Percentiles rank a stretch among this genome's conserved stretches.
Evolutionary conservation across 1,284 basidiomycete genomes (phyloP).

Genomic region (Ceratobasidium sp.): DNA sequence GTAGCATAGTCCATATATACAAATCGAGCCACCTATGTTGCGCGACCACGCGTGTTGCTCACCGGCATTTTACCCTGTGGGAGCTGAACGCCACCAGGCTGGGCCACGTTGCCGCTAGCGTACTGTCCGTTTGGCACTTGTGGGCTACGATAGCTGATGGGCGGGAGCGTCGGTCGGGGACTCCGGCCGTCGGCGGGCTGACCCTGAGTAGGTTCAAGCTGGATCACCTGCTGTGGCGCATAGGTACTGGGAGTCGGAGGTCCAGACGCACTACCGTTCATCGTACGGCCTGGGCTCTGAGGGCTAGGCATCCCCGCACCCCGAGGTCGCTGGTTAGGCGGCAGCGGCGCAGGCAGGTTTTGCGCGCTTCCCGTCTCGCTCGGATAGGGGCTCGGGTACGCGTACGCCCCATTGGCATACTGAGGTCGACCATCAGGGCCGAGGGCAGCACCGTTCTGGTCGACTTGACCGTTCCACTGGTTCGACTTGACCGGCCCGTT

Average conservation of each 20-base stretch:
- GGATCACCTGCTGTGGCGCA: slow-evolving; percentile 42
- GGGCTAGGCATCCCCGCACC: slow-evolving; percentile 41
- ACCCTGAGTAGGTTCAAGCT: slow-evolving; percentile 19
- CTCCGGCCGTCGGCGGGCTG: slow-evolving; percentile 32
- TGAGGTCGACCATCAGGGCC: slow-evolving; percentile 40
- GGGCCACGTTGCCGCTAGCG: slow-evolving; percentile 10
- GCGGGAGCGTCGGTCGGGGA: slow-evolving; percentile 35
- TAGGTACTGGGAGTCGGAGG: slow-evolving; percentile 40
- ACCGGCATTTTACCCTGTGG: slow-evolving; percentile 37
- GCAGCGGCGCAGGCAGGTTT: slow-evolving; percentile 17
- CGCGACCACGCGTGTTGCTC: slow-evolving; percentile 37
- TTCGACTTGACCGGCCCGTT: slow-evolving; percentile 15
- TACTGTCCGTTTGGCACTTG: slow-evolving; percentile 28
- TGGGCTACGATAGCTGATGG: slow-evolving; percentile 38
- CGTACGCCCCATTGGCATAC: slow-evolving; percentile 38
- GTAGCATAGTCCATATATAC: not conserved
- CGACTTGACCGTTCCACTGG: slow-evolving; percentile 33
- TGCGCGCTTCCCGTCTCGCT: slow-evolving; percentile 34
- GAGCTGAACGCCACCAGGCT: slow-evolving; percentile 19
- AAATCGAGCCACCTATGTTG: not conserved
- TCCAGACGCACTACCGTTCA: slow-evolving; percentile 28
- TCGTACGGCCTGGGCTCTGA: slow-evolving; percentile 34
- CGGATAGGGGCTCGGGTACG: slow-evolving; percentile 38
- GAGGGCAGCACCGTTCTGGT: slow-evolving; percentile 28
- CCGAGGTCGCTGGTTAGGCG: slow-evolving; percentile 29